Percentiles rank a stretch among this genome's conserved stretches.
phyloP scores from a whole-genome alignment of 768 basidiomycete species.

The Mycena kentingensis region DNA sequence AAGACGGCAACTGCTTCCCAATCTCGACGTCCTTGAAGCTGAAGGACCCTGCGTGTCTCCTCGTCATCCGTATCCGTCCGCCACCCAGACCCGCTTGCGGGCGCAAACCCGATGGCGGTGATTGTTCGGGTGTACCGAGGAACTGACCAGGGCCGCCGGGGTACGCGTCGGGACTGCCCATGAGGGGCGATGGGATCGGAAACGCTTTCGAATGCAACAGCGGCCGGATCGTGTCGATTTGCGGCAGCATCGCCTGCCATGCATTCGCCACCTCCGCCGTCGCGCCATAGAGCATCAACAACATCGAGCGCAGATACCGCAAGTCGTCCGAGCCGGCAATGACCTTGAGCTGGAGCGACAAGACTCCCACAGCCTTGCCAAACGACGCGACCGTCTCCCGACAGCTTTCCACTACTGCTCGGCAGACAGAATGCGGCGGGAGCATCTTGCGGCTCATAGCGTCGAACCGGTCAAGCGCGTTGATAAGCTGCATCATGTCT shows the following conservation, averaged over 20 bases:
- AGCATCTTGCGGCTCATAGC: conserved; percentile 65
- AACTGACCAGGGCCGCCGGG: conserved; percentile 9
- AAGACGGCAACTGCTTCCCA: conserved; percentile 77
- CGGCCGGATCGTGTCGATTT: conserved; percentile 69
- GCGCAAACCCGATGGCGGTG: conserved; percentile 9
- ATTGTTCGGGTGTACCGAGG: conserved; percentile 7
- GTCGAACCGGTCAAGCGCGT: conserved; percentile 90
- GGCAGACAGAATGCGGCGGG: conserved; percentile 74
- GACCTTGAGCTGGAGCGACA: conserved; percentile 80
- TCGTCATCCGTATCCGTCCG: conserved; percentile 55
- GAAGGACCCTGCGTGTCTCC: conserved; percentile 94
- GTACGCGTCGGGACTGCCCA: conserved; percentile 14
- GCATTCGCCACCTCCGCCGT: conserved; percentile 84
- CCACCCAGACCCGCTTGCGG: conserved; percentile 9
- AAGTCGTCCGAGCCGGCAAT: conserved; percentile 73
- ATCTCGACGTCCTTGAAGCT: conserved; percentile 90
- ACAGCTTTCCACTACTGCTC: conserved; percentile 79
- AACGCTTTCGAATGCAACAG: conserved; percentile 46
- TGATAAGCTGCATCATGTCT: conserved; percentile 83
- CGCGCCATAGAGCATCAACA: conserved; percentile 87
- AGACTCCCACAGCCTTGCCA: conserved; percentile 82
- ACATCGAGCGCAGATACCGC: conserved; percentile 84
- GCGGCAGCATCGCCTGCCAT: conserved; percentile 77
- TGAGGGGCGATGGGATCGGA: conserved; percentile 25
- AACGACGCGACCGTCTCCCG: conserved; percentile 83